phyloP scores from a whole-genome alignment of 225 moss, liverwort and hornwort species.

The Thuidium tamariscinum region DNA sequence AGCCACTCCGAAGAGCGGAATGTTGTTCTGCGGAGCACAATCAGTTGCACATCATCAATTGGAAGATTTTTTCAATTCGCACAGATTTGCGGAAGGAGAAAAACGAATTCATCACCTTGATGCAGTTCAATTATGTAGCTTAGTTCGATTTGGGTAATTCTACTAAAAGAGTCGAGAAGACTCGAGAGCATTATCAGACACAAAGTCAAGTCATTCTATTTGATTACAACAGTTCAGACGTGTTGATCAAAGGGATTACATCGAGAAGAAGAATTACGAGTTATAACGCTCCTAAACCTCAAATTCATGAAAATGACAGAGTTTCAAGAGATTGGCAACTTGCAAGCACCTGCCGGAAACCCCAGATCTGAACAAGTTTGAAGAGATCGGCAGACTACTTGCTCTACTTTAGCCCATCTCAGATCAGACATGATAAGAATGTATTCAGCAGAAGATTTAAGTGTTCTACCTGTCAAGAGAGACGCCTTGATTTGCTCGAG shows the following conservation, averaged over 20 bases:
- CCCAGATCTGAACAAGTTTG: background rate
- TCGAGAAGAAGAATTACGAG: background rate
- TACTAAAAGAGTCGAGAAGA: background rate
- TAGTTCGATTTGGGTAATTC: background rate
- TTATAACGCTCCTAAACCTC: background rate
- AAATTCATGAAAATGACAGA: background rate
- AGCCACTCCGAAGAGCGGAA: background rate
- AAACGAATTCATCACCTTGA: background rate
- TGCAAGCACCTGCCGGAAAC: background rate
- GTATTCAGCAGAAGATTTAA: background rate
- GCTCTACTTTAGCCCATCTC: background rate
- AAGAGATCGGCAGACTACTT: background rate
- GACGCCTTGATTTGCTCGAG: conserved; percentile 12
- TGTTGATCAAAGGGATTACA: background rate
- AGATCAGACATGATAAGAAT: background rate
- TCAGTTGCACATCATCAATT: background rate
- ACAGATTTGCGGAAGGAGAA: background rate
- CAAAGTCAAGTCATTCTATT: background rate
- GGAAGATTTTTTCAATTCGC: background rate
- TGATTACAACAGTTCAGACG: background rate
- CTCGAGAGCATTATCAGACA: background rate
- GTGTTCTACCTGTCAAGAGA: background rate
- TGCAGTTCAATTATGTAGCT: background rate
- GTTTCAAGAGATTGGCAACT: background rate
- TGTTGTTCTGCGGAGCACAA: background rate